Evolutionary conservation across 139 green algal genomes (phyloP), one percentile per base, ranked within the genome.

Genomic region (Chlamydomonas incerta): DNA sequence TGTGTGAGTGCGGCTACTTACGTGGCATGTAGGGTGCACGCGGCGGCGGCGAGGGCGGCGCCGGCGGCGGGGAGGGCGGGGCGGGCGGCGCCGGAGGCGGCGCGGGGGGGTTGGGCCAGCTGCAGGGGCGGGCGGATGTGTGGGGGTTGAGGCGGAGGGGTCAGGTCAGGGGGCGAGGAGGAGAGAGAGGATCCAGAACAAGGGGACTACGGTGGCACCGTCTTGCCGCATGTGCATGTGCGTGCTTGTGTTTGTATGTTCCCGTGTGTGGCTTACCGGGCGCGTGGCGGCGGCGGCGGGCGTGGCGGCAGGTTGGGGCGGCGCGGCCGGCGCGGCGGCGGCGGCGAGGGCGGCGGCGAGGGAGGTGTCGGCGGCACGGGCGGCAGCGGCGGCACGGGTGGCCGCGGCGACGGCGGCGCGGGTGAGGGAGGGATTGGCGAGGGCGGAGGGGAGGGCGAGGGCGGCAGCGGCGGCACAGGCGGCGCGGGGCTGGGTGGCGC

Each of bases 11-110:
- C n/a, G 63, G 58, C 58, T 26, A 31, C 72, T 80, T 55, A 80
- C 74, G 50, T 34, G 74, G 74, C 74, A 81, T 81, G 74, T 81
- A 81, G 37, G 74, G 74, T 34, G 55, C 55, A 34, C 74, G 74
- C 18, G 74, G 74, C 5, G 74, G 74, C n/a, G 74, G 74, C n/a
- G 46, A 63, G 4, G 72, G 72, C 29, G 50, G 35, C 29, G 21
- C 9, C 1, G 72, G 50, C 50, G 52, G 74, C 20, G 74, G 74
- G 31, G 17, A 31, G 23, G 74, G 74, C 55, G 74, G 74, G 1
- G 20, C 2, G 10, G 74, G 74, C 23, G 74, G 74, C 33, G 31
- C n/a, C 29, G 55, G 55, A 9, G 74, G 55, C 3, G 74, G 33
- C 55, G 33, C n/a, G 11, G 74, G 55, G 55, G 31, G 31, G 34